Percentiles rank a stretch among this genome's conserved stretches.
Evolutionary conservation across 805 yeast genomes (phyloP).

Genomic region (Cyberlindnera mycetangii): DNA sequence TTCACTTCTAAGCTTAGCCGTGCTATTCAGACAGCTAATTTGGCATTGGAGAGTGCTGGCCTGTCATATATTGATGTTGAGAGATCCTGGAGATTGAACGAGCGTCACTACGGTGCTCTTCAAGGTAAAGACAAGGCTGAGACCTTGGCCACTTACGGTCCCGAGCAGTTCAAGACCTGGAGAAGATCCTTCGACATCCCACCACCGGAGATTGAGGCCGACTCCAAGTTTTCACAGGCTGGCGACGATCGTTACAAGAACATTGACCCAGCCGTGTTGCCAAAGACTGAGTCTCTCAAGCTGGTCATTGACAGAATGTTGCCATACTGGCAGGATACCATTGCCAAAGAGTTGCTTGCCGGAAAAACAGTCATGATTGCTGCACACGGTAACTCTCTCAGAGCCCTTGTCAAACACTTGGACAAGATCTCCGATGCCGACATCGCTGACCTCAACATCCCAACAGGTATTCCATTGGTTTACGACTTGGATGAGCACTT

Average conservation of each 20-base stretch:
- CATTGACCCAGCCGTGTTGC: slow-evolving; percentile 82
- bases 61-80: slow-evolving; percentile 86
- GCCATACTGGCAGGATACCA: slow-evolving; percentile 95
- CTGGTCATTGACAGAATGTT: slow-evolving; percentile 93
- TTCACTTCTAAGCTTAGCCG: slow-evolving; percentile 90
- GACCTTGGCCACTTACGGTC: slow-evolving; percentile 82
- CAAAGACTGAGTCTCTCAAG: slow-evolving; percentile 91
- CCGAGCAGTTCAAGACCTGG: slow-evolving; percentile 92
- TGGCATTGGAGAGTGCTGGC: slow-evolving; percentile 86
- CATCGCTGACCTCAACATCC: slow-evolving; percentile 92
- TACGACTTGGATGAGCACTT: slow-evolving; percentile 87
- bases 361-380: slow-evolving; percentile 92
- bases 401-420: slow-evolving; percentile 94
- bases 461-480: slow-evolving; percentile 98
- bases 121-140: slow-evolving; percentile 98
- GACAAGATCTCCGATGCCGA: slow-evolving; percentile 90
- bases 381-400: slow-evolving; percentile 98
- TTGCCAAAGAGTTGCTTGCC: slow-evolving; percentile 75
- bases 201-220: slow-evolving; percentile 83
- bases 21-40: slow-evolving; percentile 96
- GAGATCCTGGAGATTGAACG: slow-evolving; percentile 97
- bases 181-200: slow-evolving; percentile 97
- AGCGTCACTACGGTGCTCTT: slow-evolving; percentile 98
- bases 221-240: slow-evolving; percentile 78
- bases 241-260: slow-evolving; percentile 83